Base-by-base conservation (phyloP, 1,139 yeast species). In the Candida glucosophila region DNA sequence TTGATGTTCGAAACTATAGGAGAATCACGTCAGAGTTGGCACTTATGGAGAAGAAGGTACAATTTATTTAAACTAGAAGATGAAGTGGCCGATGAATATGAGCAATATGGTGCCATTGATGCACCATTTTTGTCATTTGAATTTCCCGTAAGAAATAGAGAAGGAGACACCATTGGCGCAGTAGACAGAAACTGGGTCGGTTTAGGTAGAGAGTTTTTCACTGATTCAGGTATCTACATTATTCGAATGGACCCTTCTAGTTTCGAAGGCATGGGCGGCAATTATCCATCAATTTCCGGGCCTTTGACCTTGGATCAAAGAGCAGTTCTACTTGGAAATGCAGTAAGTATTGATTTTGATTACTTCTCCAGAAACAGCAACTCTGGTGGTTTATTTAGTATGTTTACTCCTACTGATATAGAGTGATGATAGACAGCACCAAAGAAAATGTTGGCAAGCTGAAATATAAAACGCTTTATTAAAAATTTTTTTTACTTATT, bases 121-220 rank as follows among this genome's bases (percentile, higher is more conserved):
- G 77, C 95, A 0, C 92, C 92, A 2, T 79, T 88, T 34, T 57
- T 90, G 28, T 69, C 94, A 6, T 90, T 86, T 59, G 83, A 80
- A 30, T 90, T 90, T 53, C 90, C 94, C 0, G 78, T 85, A 4
- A 47, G 45, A 18, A 73, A 85, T 47, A 73, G 64, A 23, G 34
- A 60, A 2, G 77, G 77, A 1, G 58, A 63, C 13, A 71, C 80
- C 1, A 57, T 80, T 31, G 95, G 79, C 0, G 64, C 82, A 2
- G 88, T 90, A 2, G 93, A 85, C 48, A 68, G 97, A 41, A 85
- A 86, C 51, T 90, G 95, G 92, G 94, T 82, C 4, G 98, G 98
- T 0, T 55, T 90, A 19, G 94, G 93, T 3, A 68, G 96, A 42
- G 98, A 90, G 47, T 55, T 88, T 43, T 80, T 88, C 46, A 88